phyloP scores from a whole-genome alignment of 176 grass and related monocot genomes.

The Paspalum vaginatum region DNA sequence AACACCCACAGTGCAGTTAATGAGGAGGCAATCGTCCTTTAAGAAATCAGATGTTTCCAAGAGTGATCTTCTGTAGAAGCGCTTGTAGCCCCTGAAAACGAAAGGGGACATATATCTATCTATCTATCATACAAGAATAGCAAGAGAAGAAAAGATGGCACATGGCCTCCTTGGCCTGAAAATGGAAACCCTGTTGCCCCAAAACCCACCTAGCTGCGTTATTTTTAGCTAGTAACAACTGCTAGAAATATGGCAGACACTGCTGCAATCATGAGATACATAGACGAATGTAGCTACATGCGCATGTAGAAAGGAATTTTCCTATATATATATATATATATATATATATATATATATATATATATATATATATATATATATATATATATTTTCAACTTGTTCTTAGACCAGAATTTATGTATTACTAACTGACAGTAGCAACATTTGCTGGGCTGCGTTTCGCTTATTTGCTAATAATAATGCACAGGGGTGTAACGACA shows the following conservation, averaged over 20 bases:
- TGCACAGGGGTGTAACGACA: too few relatives aligned
- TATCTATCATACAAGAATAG: not conserved
- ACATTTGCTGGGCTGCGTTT: not conserved
- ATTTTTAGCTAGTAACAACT: too few relatives aligned
- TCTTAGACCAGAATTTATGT: too few relatives aligned
- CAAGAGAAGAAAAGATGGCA: not conserved
- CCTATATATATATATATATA: too few relatives aligned
- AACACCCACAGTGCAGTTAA: slow-evolving; percentile 92
- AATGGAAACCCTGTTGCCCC: not conserved
- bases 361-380: too few relatives aligned
- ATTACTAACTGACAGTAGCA: not conserved
- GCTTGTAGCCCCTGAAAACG: slow-evolving; percentile 81
- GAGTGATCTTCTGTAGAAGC: slow-evolving; percentile 77
- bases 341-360: too few relatives aligned
- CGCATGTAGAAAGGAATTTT: too few relatives aligned
- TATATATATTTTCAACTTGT: too few relatives aligned
- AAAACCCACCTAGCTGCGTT: not conserved
- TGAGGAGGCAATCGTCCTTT: slow-evolving; percentile 69
- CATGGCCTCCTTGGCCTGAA: not conserved
- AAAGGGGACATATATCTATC: not conserved
- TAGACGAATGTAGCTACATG: too few relatives aligned
- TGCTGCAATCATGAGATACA: too few relatives aligned
- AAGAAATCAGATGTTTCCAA: slow-evolving; percentile 77
- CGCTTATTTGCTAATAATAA: not conserved
- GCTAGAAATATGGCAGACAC: not conserved